phyloP scores from a whole-genome alignment of 352 stramenopile species.

The Phytophthora sp. region DNA sequence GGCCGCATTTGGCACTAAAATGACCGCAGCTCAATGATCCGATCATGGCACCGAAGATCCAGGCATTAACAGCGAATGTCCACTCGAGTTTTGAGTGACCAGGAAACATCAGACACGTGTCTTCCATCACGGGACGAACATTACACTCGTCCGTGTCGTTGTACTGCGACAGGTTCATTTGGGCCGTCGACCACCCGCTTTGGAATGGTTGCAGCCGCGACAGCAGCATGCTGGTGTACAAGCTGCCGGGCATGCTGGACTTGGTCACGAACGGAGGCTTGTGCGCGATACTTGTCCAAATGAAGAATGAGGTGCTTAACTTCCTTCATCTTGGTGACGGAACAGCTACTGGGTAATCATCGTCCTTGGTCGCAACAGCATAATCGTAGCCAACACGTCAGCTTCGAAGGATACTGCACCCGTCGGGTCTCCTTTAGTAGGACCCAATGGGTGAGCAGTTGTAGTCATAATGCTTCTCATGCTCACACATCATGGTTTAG shows the following conservation, averaged over 20 bases:
- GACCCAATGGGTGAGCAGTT: too few relatives aligned
- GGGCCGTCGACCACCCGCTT: slow-evolving; percentile 15
- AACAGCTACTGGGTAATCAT: neutral
- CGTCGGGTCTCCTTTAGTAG: too few relatives aligned
- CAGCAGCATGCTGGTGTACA: slow-evolving; percentile 11
- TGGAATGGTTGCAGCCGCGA: slow-evolving; percentile 14
- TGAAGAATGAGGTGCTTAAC: neutral
- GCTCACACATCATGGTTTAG: too few relatives aligned
- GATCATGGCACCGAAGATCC: slow-evolving; percentile 60
- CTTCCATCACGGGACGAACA: slow-evolving; percentile 4
- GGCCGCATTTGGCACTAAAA: slow-evolving; percentile 36
- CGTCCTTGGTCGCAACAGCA: neutral
- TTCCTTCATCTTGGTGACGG: neutral
- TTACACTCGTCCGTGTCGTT: slow-evolving; percentile 20
- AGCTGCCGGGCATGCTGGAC: slow-evolving; percentile 3
- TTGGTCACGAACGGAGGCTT: neutral
- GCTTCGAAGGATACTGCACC: too few relatives aligned
- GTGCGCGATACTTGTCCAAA: neutral
- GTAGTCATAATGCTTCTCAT: too few relatives aligned
- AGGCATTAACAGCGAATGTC: slow-evolving; percentile 35
- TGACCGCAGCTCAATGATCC: slow-evolving; percentile 38
- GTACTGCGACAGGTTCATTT: slow-evolving; percentile 21
- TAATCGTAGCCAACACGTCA: neutral
- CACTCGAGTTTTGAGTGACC: slow-evolving; percentile 6
- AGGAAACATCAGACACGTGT: slow-evolving; percentile 20